Base-by-base conservation (phyloP, 768 basidiomycete genomes). In the Wakefieldia striispora region DNA sequence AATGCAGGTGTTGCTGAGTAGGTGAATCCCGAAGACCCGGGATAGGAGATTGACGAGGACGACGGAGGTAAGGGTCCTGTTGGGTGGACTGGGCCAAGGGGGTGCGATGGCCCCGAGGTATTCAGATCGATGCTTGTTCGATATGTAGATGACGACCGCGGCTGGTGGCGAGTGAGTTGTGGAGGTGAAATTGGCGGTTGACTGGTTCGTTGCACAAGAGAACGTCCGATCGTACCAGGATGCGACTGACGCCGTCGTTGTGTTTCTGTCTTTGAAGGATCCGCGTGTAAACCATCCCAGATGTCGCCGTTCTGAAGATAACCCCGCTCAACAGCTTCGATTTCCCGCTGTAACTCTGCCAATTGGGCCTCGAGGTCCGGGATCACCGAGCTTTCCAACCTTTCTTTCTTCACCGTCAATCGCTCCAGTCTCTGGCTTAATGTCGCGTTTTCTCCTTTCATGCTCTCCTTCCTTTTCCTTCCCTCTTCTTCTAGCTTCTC, bases 301-400 rank as follows among this genome's bases (percentile, higher is more conserved):
- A 33, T 4, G 21, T 62, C 60, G 11, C 34, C 54, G 14, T 50
- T 46, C 54, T 56, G 64, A 23, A 53, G 24, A 36, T 40, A 51
- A 41, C 50, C 73, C 67, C 44, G 71, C 54, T 50, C 71, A 46
- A 44, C 38, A 36, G 47, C 19, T 60, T 83, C 81, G 19, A 88
- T 78, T 65, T 91, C 84, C 21, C 70, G 70, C 56, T 80, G 77
- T 43, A 88, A 68, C 37, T 78, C 77, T 50, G 71, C 71, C 37
- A 91, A 71, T 63, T 84, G 80, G 42, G 79, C 76, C 66, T 89
- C 88, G 36, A 92, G 73, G 51, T 87, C 87, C 1, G 76, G 76
- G 16, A 92, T 72, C 13, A 76, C 70, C 26, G 68, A 69, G 5
- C 59, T 69, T 60, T 88, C 86, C 44, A 90, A 65, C 62, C 78